Base-by-base conservation (phyloP, 1,284 basidiomycete genomes). In the Psilocybe mexicana region DNA sequence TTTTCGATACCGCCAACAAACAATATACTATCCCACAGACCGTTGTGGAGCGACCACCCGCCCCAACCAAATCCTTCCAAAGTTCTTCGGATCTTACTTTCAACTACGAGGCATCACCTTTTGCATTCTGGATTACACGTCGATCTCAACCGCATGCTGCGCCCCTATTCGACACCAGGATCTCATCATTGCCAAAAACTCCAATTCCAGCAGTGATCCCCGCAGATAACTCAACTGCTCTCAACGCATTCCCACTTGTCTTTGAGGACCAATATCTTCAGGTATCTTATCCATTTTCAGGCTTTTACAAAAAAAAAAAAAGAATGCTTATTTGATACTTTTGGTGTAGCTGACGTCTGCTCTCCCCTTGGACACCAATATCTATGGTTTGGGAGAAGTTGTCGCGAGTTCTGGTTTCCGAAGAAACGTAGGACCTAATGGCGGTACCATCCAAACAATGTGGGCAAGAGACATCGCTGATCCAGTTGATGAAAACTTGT, bases 51-150 rank as follows among this genome's bases (percentile, higher is more conserved):
- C 77, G 77, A 1, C 84, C 86, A 18, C 35, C 69, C 0, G 61
- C 72, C 10, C 71, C 76, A 6, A 70, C 68, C 1, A 65, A 63
- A 5, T 73, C 75, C 2, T 76, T 72, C 62, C 72, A 67, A 47
- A 62, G 70, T 6, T 73, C 65, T 1, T 84, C 82, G 0, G 86
- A 89, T 62, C 74, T 90, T 8, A 69, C 82, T 2, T 93, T 93
- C 76, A 85, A 91, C 65, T 86, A 88, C 67, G 77, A 85, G 0
- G 30, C 79, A 1, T 76, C 77, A 0, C 88, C 88, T 0, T 93
- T 93, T 68, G 83, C 85, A 1, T 93, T 93, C 71, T 93, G 90
- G 90, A 85, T 93, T 59, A 87, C 85, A 0, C 82, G 89, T 48
- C 79, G 84, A 45, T 83, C 82, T 8, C 76, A 83, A 30, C 84